Evolutionary conservation across 495 filamentous ascomycete genomes (phyloP).

Genomic region (Aspergillus campestris): DNA sequence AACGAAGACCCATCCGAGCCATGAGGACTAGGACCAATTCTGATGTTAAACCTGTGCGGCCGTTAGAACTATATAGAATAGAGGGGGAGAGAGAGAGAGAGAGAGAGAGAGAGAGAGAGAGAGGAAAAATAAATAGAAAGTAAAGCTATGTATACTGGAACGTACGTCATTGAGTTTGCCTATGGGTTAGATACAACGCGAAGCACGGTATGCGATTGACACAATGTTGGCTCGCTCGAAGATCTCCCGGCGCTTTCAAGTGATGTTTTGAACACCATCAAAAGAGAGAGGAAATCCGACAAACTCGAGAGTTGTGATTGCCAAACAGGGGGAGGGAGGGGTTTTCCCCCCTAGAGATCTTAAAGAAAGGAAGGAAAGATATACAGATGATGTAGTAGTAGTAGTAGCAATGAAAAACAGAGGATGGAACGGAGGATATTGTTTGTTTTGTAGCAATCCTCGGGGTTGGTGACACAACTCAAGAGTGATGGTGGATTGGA

Average conservation of each 20-base stretch:
- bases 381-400: slow-evolving; percentile 3
- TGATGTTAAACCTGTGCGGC: slow-evolving; percentile 39
- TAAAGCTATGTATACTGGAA: not conserved
- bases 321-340: no score
- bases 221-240: not conserved
- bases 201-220: not conserved
- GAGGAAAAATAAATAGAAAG: not conserved
- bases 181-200: not conserved
- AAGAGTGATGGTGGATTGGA: no score
- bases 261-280: no score
- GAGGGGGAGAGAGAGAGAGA: slow-evolving; percentile 1
- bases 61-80: slow-evolving; percentile 8
- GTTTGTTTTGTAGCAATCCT: slow-evolving; percentile 4
- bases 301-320: no score
- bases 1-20: slow-evolving; percentile 36
- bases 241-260: not conserved
- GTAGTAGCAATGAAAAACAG: not conserved
- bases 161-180: slow-evolving; percentile 11
- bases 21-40: slow-evolving; percentile 33
- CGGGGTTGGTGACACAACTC: not conserved
- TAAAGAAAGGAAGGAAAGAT: not conserved
- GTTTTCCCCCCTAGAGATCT: no score
- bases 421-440: not conserved
- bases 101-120: slow-evolving; percentile 2
- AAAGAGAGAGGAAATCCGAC: no score